These are phyloP conservation scores for Pseudocercospora macadamiae DNA, from an alignment of 2,329 filamentous ascomycete genomes.

Conservation along the genomic window DNA sequence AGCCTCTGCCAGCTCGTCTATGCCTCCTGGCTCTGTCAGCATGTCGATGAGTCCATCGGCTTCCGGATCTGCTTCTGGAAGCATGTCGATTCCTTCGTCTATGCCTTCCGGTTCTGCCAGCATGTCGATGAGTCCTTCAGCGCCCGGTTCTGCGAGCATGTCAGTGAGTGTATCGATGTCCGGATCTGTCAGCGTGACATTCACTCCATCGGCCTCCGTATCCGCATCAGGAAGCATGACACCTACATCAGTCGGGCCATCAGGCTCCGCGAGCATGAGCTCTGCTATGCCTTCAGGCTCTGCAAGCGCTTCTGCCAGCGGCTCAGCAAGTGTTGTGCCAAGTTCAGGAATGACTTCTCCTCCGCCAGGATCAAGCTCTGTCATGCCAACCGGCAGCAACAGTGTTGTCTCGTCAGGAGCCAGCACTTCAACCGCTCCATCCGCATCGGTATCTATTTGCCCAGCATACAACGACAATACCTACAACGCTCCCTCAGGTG, in stretches of 20 bases:
- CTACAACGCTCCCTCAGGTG: constrained; percentile 2
- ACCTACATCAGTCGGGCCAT: background rate
- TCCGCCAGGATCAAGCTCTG: background rate
- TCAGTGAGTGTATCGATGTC: too few relatives aligned
- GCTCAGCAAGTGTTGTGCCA: background rate
- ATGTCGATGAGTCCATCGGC: background rate
- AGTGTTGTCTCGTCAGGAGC: background rate
- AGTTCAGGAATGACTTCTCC: background rate
- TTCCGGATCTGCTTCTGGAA: background rate
- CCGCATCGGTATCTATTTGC: background rate
- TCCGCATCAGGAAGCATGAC: background rate
- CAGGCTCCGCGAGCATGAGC: background rate
- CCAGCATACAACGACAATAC: background rate
- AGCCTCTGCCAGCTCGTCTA: background rate
- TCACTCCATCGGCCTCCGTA: background rate
- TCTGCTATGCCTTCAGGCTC: background rate
- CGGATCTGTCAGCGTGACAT: too few relatives aligned
- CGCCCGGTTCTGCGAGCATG: too few relatives aligned
- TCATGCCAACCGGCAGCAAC: background rate
- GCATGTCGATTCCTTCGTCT: background rate
- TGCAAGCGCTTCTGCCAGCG: background rate
- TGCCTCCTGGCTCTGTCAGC: background rate
- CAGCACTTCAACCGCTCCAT: background rate
- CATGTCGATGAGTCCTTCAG: too few relatives aligned
- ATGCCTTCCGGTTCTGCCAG: background rate